These are phyloP conservation scores for Russula sp. DNA, from an alignment of 768 basidiomycete species.

Conservation along the genomic window DNA sequence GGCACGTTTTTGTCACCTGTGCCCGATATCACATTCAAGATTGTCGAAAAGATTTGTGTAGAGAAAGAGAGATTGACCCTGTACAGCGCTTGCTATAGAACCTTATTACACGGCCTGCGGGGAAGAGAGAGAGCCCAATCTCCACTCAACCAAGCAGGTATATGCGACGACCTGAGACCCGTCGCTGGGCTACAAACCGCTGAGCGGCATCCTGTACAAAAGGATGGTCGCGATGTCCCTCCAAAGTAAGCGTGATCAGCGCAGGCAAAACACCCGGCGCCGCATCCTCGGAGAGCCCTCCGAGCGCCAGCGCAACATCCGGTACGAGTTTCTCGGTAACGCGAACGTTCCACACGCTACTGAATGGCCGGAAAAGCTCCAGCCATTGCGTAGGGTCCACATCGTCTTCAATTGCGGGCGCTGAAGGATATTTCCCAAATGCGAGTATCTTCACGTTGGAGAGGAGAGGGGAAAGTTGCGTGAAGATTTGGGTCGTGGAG, in stretches of 20 bases:
- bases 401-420: neutral
- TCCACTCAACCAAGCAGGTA: neutral
- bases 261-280: neutral
- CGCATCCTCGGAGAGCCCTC: neutral
- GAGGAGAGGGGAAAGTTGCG: slow-evolving; percentile 1
- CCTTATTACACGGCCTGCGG: too few relatives aligned
- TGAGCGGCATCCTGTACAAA: neutral
- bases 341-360: neutral
- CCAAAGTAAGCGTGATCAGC: neutral
- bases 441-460: neutral
- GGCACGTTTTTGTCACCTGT: too few relatives aligned
- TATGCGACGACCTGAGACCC: neutral
- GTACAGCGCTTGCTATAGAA: too few relatives aligned
- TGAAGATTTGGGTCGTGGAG: neutral
- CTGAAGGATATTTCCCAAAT: neutral
- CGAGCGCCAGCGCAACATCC: neutral
- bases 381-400: slow-evolving; percentile 7
- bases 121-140: neutral
- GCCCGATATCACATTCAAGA: too few relatives aligned
- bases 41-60: too few relatives aligned
- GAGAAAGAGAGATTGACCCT: too few relatives aligned
- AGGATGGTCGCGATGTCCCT: neutral
- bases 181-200: neutral
- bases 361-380: slow-evolving; percentile 5
- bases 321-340: neutral